These are phyloP conservation scores for Paramyrothecium roridum DNA, from an alignment of 2,329 filamentous ascomycete species.

Conservation along the genomic window DNA sequence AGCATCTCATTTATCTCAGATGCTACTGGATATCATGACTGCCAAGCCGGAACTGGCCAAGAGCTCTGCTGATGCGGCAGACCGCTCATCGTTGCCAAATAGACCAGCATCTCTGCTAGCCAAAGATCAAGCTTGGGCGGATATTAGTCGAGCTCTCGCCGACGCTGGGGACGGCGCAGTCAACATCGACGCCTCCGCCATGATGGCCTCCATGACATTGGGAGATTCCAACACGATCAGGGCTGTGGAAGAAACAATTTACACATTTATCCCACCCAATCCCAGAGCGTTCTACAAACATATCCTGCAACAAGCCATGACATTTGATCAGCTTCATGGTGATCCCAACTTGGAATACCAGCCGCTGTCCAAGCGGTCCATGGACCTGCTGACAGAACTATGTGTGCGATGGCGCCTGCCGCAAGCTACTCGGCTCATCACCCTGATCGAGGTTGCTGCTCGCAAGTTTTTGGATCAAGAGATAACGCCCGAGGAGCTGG, in stretches of 20 bases:
- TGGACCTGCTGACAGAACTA: conserved; percentile 81
- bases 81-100: conserved; percentile 56
- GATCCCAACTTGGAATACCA: conserved; percentile 45
- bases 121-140: conserved; percentile 50
- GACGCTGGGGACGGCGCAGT: conserved; percentile 38
- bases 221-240: conserved; percentile 50
- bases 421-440: conserved; percentile 72
- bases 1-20: conserved; percentile 78
- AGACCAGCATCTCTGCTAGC: conserved; percentile 40
- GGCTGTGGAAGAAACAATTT: conserved; percentile 62
- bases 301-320: conserved; percentile 74
- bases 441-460: conserved; percentile 80
- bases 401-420: conserved; percentile 87
- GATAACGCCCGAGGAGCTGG: conserved; percentile 75
- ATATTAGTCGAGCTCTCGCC: conserved; percentile 49
- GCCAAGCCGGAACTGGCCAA: conserved; percentile 83
- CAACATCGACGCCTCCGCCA: conserved; percentile 64
- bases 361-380: conserved; percentile 72
- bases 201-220: conserved; percentile 64
- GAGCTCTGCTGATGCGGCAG: conserved; percentile 54
- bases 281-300: conserved; percentile 79
- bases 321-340: conserved; percentile 57
- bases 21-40: conserved; percentile 89
- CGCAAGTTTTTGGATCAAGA: conserved; percentile 85
- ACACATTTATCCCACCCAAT: conserved; percentile 87